Base-by-base conservation (phyloP, 352 stramenopile genomes). In the Pythium inflatum region DNA sequence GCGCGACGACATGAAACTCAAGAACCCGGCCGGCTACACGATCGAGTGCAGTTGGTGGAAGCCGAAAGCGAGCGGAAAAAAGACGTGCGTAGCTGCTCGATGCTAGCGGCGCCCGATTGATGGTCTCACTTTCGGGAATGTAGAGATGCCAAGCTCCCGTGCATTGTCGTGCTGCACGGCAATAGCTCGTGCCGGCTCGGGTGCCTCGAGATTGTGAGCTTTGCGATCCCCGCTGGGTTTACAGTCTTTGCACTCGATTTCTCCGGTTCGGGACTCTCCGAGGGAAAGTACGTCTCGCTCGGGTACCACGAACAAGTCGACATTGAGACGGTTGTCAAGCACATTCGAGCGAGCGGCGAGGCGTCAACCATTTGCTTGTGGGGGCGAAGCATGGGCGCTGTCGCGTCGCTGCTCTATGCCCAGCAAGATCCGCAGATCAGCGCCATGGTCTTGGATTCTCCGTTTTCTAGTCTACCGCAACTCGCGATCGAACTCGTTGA, bases 31-130 rank as follows among this genome's bases (percentile, higher is more conserved):
- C 13, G 86, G 86, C 5, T 88, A 85, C 51, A 89, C 85, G 24
- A 79, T 94, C 75, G 83, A 95, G 62, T 95, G 88, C 76, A 95
- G 88, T 66, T 95, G 88, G 88, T 95, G 88, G 88, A 92, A 92
- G 71, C 79, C 82, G 7, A 79, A 79, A 27, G 55, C 68, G 16
- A 67, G 28, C 28, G 34, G 48, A 20, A 74, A 62, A 12, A 77
- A 75, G 53, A 25, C 58, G 71, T 83, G 43, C 48, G 75, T 77
- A 18, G 22, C 4, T 40, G 1, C 18, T n/a, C 36, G 57, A 25
- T 33, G 43, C 34, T 11, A 27, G 14, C n/a, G n/a, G n/a, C n/a
- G n/a, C n/a, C n/a, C n/a, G n/a, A n/a, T n/a, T n/a, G n/a, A n/a
- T n/a, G n/a, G n/a, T n/a, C n/a, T n/a, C n/a, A n/a, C n/a, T n/a